phyloP scores from a whole-genome alignment of 2,329 filamentous ascomycete genomes.

The Scedosporium aurantiacum region DNA sequence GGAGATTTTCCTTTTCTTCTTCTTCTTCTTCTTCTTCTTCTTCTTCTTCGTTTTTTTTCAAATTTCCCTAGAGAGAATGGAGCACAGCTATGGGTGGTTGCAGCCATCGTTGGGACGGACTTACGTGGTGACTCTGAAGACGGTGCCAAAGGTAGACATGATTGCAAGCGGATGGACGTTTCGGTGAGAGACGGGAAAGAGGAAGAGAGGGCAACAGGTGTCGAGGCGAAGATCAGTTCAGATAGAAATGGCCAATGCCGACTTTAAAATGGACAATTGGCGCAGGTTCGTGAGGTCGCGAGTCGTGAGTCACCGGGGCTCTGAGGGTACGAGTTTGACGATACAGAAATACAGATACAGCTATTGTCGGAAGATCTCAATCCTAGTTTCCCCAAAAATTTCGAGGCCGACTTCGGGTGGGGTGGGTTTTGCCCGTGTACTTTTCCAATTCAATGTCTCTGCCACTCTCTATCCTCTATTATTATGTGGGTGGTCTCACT shows the following conservation, averaged over 20 bases:
- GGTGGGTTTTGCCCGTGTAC: not conserved
- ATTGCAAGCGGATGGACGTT: slow-evolving; percentile 16
- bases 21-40: no score
- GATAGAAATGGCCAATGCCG: not conserved
- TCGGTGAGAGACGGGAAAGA: slow-evolving; percentile 10
- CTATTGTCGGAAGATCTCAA: not conserved
- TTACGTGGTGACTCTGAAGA: slow-evolving; percentile 75
- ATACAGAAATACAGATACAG: not conserved
- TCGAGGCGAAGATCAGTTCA: not conserved
- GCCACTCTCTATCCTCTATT: no score
- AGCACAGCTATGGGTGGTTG: slow-evolving; percentile 1
- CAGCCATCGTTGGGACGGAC: slow-evolving; percentile 16
- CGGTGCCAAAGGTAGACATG: slow-evolving; percentile 82
- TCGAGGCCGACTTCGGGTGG: not conserved
- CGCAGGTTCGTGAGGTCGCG: not conserved
- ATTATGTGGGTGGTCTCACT: no score
- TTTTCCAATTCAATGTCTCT: no score
- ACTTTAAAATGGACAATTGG: no score
- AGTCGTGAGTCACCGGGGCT: not conserved
- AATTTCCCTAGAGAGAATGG: slow-evolving; percentile 8
- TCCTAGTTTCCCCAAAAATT: not conserved
- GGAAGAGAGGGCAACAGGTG: not conserved
- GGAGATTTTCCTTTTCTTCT: not conserved
- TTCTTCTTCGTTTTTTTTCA: no score
- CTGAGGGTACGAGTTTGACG: not conserved